Evolutionary conservation across 352 stramenopile genomes (phyloP).

Genomic region (Peronosclerospora sorghi): DNA sequence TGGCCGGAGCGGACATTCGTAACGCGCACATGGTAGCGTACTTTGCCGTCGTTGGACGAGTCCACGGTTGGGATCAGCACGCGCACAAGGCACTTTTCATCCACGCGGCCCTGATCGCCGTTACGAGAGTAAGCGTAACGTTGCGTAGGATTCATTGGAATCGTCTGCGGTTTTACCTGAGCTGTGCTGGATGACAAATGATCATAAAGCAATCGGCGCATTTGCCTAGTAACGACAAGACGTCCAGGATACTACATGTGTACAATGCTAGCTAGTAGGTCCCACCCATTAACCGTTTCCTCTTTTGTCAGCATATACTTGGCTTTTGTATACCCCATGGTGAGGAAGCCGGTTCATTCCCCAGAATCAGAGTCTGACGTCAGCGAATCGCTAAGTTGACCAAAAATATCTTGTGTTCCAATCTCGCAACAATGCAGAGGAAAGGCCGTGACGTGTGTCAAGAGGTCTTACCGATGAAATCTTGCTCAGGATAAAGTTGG

Average conservation of each 20-base stretch:
- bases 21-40: constrained; percentile 60
- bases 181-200: constrained; percentile 19
- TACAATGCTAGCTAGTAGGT: too few relatives aligned
- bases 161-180: constrained; percentile 2
- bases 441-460: too few relatives aligned
- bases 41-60: constrained; percentile 29
- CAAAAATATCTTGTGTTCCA: too few relatives aligned
- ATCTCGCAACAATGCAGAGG: too few relatives aligned
- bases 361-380: too few relatives aligned
- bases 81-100: constrained; percentile 62
- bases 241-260: constrained; percentile 1
- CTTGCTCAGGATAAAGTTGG: too few relatives aligned
- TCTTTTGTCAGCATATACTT: too few relatives aligned
- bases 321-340: too few relatives aligned
- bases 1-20: constrained; percentile 56
- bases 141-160: constrained; percentile 29
- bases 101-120: constrained; percentile 40
- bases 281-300: too few relatives aligned
- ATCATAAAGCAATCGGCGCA: background rate
- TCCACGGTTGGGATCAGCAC: constrained; percentile 46
- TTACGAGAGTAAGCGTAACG: constrained; percentile 81
- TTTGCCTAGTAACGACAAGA: constrained; percentile 8
- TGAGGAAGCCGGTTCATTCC: too few relatives aligned
- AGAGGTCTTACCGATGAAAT: too few relatives aligned
- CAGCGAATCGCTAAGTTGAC: too few relatives aligned